Evolutionary conservation across 2,329 filamentous ascomycete genomes (phyloP).

Genomic region (Botrytis deweyae): DNA sequence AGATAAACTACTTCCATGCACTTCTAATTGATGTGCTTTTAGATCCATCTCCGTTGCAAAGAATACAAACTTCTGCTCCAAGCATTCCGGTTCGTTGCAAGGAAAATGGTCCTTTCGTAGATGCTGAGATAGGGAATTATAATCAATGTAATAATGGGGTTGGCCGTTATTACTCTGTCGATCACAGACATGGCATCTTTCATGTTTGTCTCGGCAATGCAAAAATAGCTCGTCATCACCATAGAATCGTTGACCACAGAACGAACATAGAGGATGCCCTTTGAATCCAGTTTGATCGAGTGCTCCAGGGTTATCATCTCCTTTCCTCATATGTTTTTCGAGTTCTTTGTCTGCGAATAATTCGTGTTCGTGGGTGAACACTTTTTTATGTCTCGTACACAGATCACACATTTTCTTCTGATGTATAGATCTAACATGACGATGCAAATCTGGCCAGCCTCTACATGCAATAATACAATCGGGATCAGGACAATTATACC

Average conservation of each 20-base stretch:
- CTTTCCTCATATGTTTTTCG: conserved; percentile 82
- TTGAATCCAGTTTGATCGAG: conserved; percentile 93
- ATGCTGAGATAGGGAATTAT: conserved; percentile 80
- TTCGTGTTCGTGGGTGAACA: conserved; percentile 97
- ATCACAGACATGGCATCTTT: conserved; percentile 94
- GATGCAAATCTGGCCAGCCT: conserved; percentile 74
- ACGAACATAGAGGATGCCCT: conserved; percentile 90
- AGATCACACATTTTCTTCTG: conserved; percentile 88
- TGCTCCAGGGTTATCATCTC: conserved; percentile 87
- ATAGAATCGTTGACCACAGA: conserved; percentile 90
- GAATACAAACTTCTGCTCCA: conserved; percentile 97
- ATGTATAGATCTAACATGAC: conserved; percentile 79
- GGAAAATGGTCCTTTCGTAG: conserved; percentile 85
- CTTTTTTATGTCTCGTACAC: conserved; percentile 92
- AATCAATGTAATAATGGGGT: conserved; percentile 90
- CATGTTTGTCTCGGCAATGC: conserved; percentile 91
- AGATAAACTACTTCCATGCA: conserved; percentile 75
- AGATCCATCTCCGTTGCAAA: conserved; percentile 94
- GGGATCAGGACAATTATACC: conserved; percentile 90
- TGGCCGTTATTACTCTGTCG: conserved; percentile 47
- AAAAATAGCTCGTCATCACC: conserved; percentile 92
- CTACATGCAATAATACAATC: conserved; percentile 83
- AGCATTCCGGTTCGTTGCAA: conserved; percentile 80
- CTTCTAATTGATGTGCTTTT: conserved; percentile 85
- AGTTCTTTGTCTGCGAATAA: conserved; percentile 81